Evolutionary conservation across 805 yeast genomes (phyloP).

Genomic region (Candida oleophila): DNA sequence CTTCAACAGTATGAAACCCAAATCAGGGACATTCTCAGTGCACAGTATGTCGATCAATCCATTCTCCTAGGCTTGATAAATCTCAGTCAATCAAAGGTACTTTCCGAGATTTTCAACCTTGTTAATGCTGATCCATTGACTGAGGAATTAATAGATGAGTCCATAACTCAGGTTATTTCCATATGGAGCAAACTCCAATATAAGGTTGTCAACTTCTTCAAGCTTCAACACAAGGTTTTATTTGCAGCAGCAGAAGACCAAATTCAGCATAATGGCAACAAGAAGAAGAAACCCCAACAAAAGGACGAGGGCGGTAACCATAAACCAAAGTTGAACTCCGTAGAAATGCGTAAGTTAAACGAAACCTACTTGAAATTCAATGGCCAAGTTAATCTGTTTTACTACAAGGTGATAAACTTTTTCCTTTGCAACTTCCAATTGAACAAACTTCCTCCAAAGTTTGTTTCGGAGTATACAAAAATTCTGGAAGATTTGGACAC

Average conservation of each 20-base stretch:
- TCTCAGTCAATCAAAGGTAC: conserved; percentile 48
- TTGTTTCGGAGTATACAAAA: conserved; percentile 17
- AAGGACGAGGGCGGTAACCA: conserved; percentile 8
- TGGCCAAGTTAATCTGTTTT: conserved; percentile 48
- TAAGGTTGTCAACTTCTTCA: conserved; percentile 61
- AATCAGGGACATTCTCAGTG: conserved; percentile 15
- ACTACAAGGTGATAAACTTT: conserved; percentile 39
- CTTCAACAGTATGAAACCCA: conserved; percentile 18
- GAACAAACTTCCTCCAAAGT: conserved; percentile 32
- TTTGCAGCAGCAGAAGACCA: conserved; percentile 16
- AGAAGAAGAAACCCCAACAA: conserved; percentile 11
- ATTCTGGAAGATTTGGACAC: neutral
- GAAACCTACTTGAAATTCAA: conserved; percentile 50
- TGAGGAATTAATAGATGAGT: conserved; percentile 18
- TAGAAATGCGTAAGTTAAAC: conserved; percentile 58
- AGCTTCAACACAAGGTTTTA: conserved; percentile 32
- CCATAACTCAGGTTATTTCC: conserved; percentile 37
- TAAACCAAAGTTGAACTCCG: conserved; percentile 33
- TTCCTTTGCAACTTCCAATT: conserved; percentile 37
- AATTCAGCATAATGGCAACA: no score
- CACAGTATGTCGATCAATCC: conserved; percentile 37
- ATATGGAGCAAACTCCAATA: conserved; percentile 65
- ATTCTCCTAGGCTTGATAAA: conserved; percentile 48
- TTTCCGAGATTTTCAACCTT: conserved; percentile 37
- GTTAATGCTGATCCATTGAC: conserved; percentile 20